Evolutionary conservation across 495 filamentous ascomycete genomes (phyloP), one percentile per base, ranked within the genome.

Genomic region (Xylaria longipes): DNA sequence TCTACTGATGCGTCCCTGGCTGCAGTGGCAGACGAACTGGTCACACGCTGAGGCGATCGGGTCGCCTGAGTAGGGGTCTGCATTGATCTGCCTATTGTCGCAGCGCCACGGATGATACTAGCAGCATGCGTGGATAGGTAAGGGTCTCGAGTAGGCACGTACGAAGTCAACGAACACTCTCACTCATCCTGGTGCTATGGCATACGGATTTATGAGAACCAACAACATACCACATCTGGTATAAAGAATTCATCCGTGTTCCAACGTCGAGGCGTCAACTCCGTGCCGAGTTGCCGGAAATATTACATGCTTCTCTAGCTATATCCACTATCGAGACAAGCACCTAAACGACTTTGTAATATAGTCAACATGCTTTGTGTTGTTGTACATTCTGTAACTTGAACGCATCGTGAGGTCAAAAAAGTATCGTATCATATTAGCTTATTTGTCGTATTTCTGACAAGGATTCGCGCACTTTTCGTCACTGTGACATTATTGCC

Each of bases 401-500:
- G 65, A 35, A 37, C 45, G 22, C 50, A 57, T 57, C 63, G 63
- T 52, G 45, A 66, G 31, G 39, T 66, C 22, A 8, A 52, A 15
- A n/a, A 2, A 27, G 33, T 29, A 41, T 69, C 67, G 39, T 45
- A n/a, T n/a, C n/a, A n/a, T 22, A 69, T 57, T 62, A 43, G 27
- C 54, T 25, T 62, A 22, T 1, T 11, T 9, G 22, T 63, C 33
- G 43, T 70, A 41, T 62, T 63, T 25, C 41, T 11, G n/a, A 54
- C 56, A 50, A 20, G 56, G 43, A 50, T 64, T 70, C 3, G 46
- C 58, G 27, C 65, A 11, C 48, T 48, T 11, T 15, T 56, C 48
- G 48, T 70, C 25, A 35, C 9, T 39, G 60, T 70, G 68, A 70
- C 68, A 58, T 64, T 25, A 58, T 56, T 63, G 58, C 33, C 58